Conservation (phyloP, 208 protist genomes). For the Jaenimonas drosophilae region DNA sequence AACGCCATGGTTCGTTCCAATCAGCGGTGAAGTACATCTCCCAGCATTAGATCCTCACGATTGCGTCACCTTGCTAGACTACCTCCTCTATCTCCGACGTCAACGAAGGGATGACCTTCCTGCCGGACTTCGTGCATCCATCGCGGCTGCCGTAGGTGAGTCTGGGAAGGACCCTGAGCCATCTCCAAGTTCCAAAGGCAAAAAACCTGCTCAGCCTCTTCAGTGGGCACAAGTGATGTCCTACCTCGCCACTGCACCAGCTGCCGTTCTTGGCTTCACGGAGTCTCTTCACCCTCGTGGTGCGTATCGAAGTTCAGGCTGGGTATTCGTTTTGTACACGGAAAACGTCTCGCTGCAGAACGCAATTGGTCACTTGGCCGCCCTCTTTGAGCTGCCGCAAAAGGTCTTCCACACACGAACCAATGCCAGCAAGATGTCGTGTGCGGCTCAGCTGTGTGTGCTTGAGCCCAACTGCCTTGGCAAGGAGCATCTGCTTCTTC, state of each 20-base stretch:
- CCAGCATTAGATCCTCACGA: constrained; percentile 32
- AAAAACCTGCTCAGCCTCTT: constrained; percentile 7
- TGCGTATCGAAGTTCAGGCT: constrained; percentile 24
- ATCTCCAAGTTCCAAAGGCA: not conserved
- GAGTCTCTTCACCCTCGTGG: constrained; percentile 19
- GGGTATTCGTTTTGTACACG: constrained; percentile 70
- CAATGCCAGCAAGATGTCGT: constrained; percentile 72
- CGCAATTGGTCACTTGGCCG: constrained; percentile 56
- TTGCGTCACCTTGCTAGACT: constrained; percentile 30
- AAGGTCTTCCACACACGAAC: constrained; percentile 49
- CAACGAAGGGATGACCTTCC: constrained; percentile 31
- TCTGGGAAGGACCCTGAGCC: not conserved
- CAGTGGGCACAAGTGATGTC: constrained; percentile 34
- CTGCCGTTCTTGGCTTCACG: constrained; percentile 61
- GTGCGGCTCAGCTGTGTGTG: constrained; percentile 51
- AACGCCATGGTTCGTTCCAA: constrained; percentile 54
- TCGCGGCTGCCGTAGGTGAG: constrained; percentile 3
- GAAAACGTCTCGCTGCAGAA: constrained; percentile 81
- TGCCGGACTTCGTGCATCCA: constrained; percentile 5
- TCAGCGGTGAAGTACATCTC: constrained; percentile 32
- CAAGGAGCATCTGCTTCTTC: constrained; percentile 60
- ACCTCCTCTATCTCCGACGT: constrained; percentile 49
- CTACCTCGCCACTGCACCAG: constrained; percentile 62
- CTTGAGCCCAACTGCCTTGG: constrained; percentile 37
- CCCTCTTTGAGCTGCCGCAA: constrained; percentile 57